Evolutionary conservation across 2,329 filamentous ascomycete species (phyloP).

Genomic region (Monosporascus sp.): DNA sequence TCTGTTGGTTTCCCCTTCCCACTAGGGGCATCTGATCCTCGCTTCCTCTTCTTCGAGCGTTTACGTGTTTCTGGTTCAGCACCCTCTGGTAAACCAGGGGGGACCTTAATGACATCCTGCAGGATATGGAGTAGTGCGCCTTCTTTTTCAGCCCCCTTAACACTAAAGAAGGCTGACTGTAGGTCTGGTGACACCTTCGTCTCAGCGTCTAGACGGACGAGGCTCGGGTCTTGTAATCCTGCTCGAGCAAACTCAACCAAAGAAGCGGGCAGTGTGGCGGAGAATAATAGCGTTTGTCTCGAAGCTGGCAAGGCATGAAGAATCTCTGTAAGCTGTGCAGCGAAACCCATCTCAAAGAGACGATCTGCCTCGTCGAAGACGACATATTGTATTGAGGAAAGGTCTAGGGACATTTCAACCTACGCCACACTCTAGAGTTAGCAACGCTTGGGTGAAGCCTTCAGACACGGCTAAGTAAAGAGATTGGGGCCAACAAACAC

Average conservation of each 20-base stretch:
- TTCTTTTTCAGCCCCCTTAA: constrained; percentile 92
- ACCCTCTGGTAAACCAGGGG: constrained; percentile 56
- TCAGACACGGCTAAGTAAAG: too few species aligned
- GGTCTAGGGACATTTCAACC: constrained; percentile 83
- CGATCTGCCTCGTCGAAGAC: constrained; percentile 98
- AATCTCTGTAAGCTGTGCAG: constrained; percentile 88
- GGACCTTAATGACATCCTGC: constrained; percentile 89
- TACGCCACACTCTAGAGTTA: too few species aligned
- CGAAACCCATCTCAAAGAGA: constrained; percentile 98
- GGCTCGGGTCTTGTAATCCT: constrained; percentile 83
- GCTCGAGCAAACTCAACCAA: constrained; percentile 94
- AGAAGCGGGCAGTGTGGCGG: constrained; percentile 87
- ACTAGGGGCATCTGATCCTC: constrained; percentile 47
- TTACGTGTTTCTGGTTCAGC: constrained; percentile 41
- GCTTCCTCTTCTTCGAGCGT: constrained; percentile 67
- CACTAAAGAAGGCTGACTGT: constrained; percentile 89
- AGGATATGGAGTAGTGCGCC: constrained; percentile 84
- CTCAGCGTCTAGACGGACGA: constrained; percentile 88
- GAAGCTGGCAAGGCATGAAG: constrained; percentile 77
- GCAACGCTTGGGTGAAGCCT: too few species aligned
- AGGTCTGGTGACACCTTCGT: constrained; percentile 94
- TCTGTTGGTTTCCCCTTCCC: constrained; percentile 69
- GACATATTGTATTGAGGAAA: constrained; percentile 88
- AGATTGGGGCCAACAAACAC: too few species aligned
- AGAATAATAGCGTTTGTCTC: constrained; percentile 90